Evolutionary conservation across 108 stramenopile genomes (phyloP), one percentile per base, ranked within the genome.

Genomic region (Fragilariopsis cylindrus): DNA sequence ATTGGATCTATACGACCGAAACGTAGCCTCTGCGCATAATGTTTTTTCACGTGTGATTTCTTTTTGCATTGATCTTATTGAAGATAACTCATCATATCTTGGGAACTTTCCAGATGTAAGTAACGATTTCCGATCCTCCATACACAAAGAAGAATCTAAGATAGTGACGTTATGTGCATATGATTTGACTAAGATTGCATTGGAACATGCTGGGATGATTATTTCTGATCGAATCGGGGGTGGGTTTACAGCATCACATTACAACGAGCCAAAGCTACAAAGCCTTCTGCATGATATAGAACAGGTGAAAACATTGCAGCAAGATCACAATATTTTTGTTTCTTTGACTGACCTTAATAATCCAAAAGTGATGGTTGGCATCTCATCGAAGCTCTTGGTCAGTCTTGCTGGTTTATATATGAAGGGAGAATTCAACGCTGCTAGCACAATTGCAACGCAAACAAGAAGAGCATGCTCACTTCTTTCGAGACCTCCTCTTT

Each of bases 61-160:
- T 5, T 75, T 75, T 55, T 80, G 79, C 55, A 75, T 80, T 55
- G 74, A 80, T 55, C n/a, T 71, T 7, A 60, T 80, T 49, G 74
- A 71, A 15, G 74, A 80, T 41, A 64, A 47, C 18, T 19, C 78
- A 4, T 45, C 60, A 11, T n/a, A 46, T 13, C 15, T 45, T 13
- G 46, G 39, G 4, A 7, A 44, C 4, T 39, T 40, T 18, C 50
- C 60, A 3, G 49, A 47, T 7, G 46, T 40, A 43, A 16, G 42
- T n/a, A n/a, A 11, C 13, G 18, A 7, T 13, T 1, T 65, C 13
- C 46, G 58, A 43, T 57, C 43, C 4, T 43, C 43, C 13, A 63
- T 63, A 15, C 42, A 44, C 13, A 42, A 53, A 1, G 8, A 42
- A 15, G 39, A 70, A 47, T 53, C 54, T 13, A 71, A 55, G 41